A percentile compares a stretch with the other conserved stretches of the same genome.
phyloP scores from a whole-genome alignment of 805 yeast species.

The Saturnispora kantuleensis region DNA sequence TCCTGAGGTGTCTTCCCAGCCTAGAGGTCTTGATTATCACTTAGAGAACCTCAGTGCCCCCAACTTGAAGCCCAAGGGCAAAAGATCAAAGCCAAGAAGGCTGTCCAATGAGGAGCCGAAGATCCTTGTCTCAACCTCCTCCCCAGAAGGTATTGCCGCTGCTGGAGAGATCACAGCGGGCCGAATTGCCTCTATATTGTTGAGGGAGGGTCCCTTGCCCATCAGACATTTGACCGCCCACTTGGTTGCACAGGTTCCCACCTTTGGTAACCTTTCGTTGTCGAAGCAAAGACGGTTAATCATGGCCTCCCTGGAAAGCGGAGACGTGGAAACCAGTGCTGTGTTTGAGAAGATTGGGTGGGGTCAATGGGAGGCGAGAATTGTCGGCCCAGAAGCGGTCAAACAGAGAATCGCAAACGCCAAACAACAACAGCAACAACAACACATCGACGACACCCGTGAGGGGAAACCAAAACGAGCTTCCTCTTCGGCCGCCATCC shows the following conservation, averaged over 20 bases:
- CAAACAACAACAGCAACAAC: slow-evolving; percentile 1
- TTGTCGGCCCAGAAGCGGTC: slow-evolving; percentile 25
- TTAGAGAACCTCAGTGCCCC: neutral
- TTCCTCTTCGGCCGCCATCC: slow-evolving; percentile 3
- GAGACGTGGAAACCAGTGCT: slow-evolving; percentile 49
- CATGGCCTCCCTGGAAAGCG: slow-evolving; percentile 78
- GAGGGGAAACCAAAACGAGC: neutral
- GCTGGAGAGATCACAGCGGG: slow-evolving; percentile 79
- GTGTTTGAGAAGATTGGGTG: slow-evolving; percentile 91
- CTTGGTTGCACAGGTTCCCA: slow-evolving; percentile 61
- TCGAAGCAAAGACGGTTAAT: slow-evolving; percentile 86
- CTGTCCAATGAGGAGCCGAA: slow-evolving; percentile 16
- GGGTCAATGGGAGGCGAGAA: slow-evolving; percentile 93
- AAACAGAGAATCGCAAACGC: slow-evolving; percentile 14
- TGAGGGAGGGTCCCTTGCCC: slow-evolving; percentile 77
- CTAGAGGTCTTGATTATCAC: neutral
- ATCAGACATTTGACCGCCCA: slow-evolving; percentile 83
- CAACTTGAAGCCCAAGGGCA: neutral
- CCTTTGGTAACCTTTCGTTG: slow-evolving; percentile 69
- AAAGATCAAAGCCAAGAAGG: slow-evolving; percentile 7
- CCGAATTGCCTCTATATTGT: slow-evolving; percentile 57
- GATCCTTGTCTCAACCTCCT: slow-evolving; percentile 52
- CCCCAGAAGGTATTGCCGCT: slow-evolving; percentile 82
- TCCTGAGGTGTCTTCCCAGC: neutral
- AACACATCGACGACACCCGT: neutral